Percentiles rank a stretch among this genome's conserved stretches.
Conservation (phyloP, 2,329 filamentous ascomycete species). For the Triangularia setosa region DNA sequence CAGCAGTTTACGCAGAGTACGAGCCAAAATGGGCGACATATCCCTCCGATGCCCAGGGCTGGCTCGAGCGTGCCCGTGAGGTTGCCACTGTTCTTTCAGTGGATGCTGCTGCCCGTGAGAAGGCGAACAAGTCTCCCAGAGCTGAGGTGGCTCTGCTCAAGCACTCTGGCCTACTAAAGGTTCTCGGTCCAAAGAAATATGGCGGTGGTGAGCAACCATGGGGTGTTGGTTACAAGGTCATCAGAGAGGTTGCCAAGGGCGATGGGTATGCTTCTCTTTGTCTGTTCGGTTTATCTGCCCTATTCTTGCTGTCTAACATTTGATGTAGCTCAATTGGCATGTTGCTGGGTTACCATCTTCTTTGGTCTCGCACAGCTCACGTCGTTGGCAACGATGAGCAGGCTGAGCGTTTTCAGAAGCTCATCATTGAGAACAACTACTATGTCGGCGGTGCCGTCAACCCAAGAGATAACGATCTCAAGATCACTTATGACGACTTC, state of each 20-base stretch:
- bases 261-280: constrained; percentile 46
- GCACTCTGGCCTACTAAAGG: constrained; percentile 38
- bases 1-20: constrained; percentile 36
- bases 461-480: constrained; percentile 58
- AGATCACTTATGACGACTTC: constrained; percentile 51
- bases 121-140: constrained; percentile 38
- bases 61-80: constrained; percentile 39
- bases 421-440: constrained; percentile 60
- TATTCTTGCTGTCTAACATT: not conserved
- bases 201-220: constrained; percentile 43
- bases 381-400: constrained; percentile 59
- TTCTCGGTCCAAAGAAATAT: constrained; percentile 38
- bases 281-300: not conserved
- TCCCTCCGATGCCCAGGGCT: constrained; percentile 32
- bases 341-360: constrained; percentile 61
- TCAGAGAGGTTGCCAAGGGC: constrained; percentile 59
- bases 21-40: constrained; percentile 33
- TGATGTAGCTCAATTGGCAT: constrained; percentile 53
- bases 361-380: constrained; percentile 60
- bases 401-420: constrained; percentile 51
- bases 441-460: constrained; percentile 65
- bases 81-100: constrained; percentile 34
- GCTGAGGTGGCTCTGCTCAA: constrained; percentile 41
- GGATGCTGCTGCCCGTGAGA: constrained; percentile 35
- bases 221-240: constrained; percentile 53